Base-by-base conservation (phyloP, 1,139 yeast species). In the Debaryomycetaceae sp. region DNA sequence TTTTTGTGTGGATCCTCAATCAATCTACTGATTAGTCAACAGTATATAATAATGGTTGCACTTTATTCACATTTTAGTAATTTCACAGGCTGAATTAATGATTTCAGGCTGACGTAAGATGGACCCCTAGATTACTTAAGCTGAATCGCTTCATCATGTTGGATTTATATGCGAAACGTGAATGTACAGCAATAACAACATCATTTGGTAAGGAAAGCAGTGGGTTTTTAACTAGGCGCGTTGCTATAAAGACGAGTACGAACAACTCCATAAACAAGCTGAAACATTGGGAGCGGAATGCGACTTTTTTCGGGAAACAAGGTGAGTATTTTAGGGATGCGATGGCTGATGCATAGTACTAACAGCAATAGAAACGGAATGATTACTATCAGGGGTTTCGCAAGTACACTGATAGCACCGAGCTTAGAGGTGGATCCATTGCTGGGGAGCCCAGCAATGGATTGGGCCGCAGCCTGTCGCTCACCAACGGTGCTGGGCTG, bases 401-500 rank as follows among this genome's bases (percentile, higher is more conserved):
- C 45, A 69, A 64, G 51, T 72, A 72, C 54, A 56, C 62, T 20
- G 66, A 64, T 20, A 73, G 70, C 45, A 49, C 65, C 38, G 59
- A 60, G 46, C 54, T 63, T 17, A 65, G 65, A 49, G 63, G 58
- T 45, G 56, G 49, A 34, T 50, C 50, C 36, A 59, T 56, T 27
- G 63, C 67, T 7, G 68, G 67, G 1, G 51, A 62, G 11, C 68
- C 68, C 0, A 53, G 52, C 49, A 52, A 45, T 31, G 63, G 62
- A 17, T 42, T 43, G 37, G 27, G 49, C 37, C 44, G 67, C 30
- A 47, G 59, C 20, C 65, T 57, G 44, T 61, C 68, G 24, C 53
- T 63, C 38, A 52, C 60, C 24, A 56, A 54, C 31, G 63, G 68
- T 24, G 79, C 78, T 23, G 75, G 76, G 13, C 63, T 55, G 47